Evolutionary conservation across 352 stramenopile species (phyloP), one percentile per base, ranked within the genome.

Genomic region (Pythium coloratum): DNA sequence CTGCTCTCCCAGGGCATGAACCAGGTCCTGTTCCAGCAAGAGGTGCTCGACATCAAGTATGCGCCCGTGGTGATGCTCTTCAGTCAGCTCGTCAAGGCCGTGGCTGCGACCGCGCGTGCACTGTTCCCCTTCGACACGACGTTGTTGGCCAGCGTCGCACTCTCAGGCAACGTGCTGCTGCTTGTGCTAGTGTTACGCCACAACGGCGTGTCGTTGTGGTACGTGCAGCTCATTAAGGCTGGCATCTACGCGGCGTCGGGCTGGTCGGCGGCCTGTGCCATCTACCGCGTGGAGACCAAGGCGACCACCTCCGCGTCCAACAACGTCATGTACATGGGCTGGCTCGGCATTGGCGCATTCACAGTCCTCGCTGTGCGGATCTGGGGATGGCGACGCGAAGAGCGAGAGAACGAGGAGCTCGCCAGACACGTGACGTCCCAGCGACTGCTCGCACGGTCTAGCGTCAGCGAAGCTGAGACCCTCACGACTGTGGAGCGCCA

Each of bases 21-120:
- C 49, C 78, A 90, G 26, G 81, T 90, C 20, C 47, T 90, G 44
- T 90, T 90, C 44, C 77, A 83, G 44, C 74, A 81, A 34, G 81
- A 88, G 53, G 78, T 73, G 33, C 62, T 88, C 18, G 81, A 88
- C 59, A 80, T 88, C 65, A 86, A 88, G 59, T 90, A 86, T 30
- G 81, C 81, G 4, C 79, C 79, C 0, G 76, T 86, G 9, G 62
- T 87, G 34, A 50, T 82, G 26, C 74, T 90, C 2, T 70, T 85
- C 9, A 78, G 70, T 13, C 81, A 90, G 55, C 57, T 90, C 32
- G 69, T 81, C 40, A 90, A 90, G 60, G 79, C 79, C 0, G 59
- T 79, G 33, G 70, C 73, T 0, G 69, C 76, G 26, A 81, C 76
- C 1, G 76, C 72, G 1, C 72, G 74, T 28, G 74, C 77, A 4